Conservation (phyloP, 345 rosid genomes). For the Sapria himalayana region DNA sequence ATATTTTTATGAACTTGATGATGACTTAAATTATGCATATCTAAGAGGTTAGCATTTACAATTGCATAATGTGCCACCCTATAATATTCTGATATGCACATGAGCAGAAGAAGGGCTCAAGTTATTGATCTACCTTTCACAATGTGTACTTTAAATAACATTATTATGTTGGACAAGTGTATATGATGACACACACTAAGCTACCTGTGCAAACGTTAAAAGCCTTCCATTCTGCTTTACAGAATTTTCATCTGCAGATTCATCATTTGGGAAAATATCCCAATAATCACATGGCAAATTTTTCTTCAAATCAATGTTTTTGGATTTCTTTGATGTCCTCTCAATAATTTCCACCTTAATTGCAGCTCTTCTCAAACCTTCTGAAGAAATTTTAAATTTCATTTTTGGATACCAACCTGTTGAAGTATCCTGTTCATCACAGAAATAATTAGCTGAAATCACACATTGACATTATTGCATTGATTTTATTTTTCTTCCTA, state of each 20-base stretch:
- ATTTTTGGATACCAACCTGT: slow-evolving; percentile 42
- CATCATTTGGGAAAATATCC: slow-evolving; percentile 43
- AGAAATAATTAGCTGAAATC: slow-evolving; percentile 6
- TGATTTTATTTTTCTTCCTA: too few relatives aligned
- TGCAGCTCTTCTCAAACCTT: slow-evolving; percentile 38
- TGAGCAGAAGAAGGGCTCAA: too few relatives aligned
- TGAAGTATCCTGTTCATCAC: slow-evolving; percentile 16
- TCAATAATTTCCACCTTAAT: slow-evolving; percentile 46
- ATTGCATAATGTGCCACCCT: too few relatives aligned
- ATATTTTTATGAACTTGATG: too few relatives aligned
- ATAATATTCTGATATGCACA: too few relatives aligned
- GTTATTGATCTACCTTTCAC: too few relatives aligned
- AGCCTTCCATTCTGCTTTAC: slow-evolving; percentile 29
- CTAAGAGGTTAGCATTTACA: too few relatives aligned
- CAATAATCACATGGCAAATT: slow-evolving; percentile 54
- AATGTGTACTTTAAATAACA: too few relatives aligned
- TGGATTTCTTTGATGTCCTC: slow-evolving; percentile 7
- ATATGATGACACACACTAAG: too few relatives aligned
- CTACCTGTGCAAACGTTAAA: slow-evolving; percentile 69
- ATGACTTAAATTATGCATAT: too few relatives aligned
- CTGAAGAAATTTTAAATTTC: slow-evolving; percentile 49
- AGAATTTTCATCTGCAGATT: slow-evolving; percentile 28
- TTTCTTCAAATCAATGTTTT: slow-evolving; percentile 15
- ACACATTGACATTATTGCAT: neutral
- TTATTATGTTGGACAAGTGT: too few relatives aligned